Base-by-base conservation (phyloP, 2,329 filamentous ascomycete species). In the Anthostomella pinea region DNA sequence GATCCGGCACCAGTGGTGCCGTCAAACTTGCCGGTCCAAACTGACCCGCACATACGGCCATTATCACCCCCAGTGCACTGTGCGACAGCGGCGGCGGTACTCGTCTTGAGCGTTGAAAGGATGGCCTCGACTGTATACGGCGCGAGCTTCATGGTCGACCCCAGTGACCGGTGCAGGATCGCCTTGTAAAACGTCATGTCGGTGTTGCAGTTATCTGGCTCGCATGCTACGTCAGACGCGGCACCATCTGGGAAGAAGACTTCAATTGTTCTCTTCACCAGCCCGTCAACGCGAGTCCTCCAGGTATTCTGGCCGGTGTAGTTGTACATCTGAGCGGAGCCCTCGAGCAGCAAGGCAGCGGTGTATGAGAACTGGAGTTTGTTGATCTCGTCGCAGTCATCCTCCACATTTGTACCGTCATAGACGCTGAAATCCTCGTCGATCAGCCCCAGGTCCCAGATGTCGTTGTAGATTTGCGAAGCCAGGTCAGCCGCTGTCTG, bases 401-500 rank as follows among this genome's bases (percentile, higher is more conserved):
- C 49, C 23, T 45, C 45, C 22, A 61, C 58, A 3, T 26, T 11
- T 25, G 66, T 63, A 18, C 73, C 72, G 51, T 75, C 71, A 37
- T 58, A 75, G 30, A 77, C 60, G 33, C 63, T 58, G 45, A 64
- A 73, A 2, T 62, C 52, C 3, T 56, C 35, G 30, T 56, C 58
- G 41, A 77, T 66, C 35, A 77, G 57, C 2, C 69, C 68, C 11
- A 68, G 53, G 11, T 45, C 45, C 13, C 52, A 43, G 6, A 67
- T 62, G 65, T 69, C 72, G 31, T 75, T 60, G 46, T 79, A 87
- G 2, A 69, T 66, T 35, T 62, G 70, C 16, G 72, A 66, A 0
- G 79, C 80, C 70, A 71, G 76, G 2, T 77, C 64, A 5, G 70
- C 62, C 54, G 83, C 85, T 0, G 77, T 83, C 30, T 69, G 43